phyloP scores from a whole-genome alignment of 2,329 filamentous ascomycete species.

The Phialocephala sp. region DNA sequence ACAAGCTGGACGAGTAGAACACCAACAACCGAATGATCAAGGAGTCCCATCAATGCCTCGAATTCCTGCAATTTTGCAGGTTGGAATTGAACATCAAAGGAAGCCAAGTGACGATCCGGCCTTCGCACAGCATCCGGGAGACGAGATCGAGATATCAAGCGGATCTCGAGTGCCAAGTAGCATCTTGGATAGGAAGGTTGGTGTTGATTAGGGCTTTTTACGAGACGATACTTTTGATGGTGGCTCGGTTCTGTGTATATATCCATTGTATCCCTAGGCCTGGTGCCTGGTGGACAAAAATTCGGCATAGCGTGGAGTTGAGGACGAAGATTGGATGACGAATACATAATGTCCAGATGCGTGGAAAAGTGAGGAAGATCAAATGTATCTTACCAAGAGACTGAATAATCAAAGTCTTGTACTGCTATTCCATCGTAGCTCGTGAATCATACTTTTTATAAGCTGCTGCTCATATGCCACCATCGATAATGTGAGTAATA shows the following conservation, averaged over 20 bases:
- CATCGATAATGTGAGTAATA: background rate
- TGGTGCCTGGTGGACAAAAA: conserved; percentile 33
- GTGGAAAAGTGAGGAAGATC: conserved; percentile 12
- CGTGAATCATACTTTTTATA: background rate
- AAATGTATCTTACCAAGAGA: conserved; percentile 23
- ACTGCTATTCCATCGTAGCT: background rate
- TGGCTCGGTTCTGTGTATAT: conserved; percentile 31
- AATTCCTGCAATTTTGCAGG: conserved; percentile 30
- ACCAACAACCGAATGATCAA: conserved; percentile 49
- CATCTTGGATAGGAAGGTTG: conserved; percentile 41
- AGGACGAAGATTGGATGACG: conserved; percentile 12
- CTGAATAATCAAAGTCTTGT: conserved; percentile 15
- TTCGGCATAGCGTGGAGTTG: conserved; percentile 32
- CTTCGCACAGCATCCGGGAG: conserved; percentile 42
- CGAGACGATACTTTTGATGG: conserved; percentile 14
- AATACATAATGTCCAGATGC: conserved; percentile 26
- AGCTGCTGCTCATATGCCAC: background rate
- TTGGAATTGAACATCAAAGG: conserved; percentile 33
- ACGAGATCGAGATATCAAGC: conserved; percentile 37
- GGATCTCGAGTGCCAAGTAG: conserved; percentile 40
- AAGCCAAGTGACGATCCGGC: conserved; percentile 39
- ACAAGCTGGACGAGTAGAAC: conserved; percentile 60
- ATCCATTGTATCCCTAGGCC: conserved; percentile 30
- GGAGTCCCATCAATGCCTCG: conserved; percentile 41
- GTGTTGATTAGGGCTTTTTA: conserved; percentile 29